These are phyloP conservation scores for Dalbergia cultrata DNA, from an alignment of 306 rosid species.

Conservation along the genomic window DNA sequence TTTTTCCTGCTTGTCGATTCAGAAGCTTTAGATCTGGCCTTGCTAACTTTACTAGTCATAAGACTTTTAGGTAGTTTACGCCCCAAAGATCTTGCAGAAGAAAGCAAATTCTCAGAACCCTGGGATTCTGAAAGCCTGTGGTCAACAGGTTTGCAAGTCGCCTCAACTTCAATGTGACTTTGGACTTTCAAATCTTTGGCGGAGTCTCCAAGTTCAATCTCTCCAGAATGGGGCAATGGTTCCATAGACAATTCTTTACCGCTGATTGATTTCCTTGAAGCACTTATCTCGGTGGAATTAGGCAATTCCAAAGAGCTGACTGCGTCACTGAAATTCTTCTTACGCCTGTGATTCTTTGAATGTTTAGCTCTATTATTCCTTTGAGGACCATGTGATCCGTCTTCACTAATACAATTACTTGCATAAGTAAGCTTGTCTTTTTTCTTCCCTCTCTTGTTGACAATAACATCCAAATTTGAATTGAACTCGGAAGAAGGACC, in stretches of 20 bases:
- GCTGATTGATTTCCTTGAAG: conserved; percentile 55
- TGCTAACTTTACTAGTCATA: conserved; percentile 52
- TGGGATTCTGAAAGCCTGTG: conserved; percentile 53
- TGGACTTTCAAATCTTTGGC: conserved; percentile 52
- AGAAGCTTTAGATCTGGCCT: conserved; percentile 64
- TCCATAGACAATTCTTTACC: conserved; percentile 55
- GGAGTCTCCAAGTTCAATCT: conserved; percentile 51
- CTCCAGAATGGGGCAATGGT: conserved; percentile 54
- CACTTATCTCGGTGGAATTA: conserved; percentile 56
- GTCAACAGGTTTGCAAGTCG: conserved; percentile 47
- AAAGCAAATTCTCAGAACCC: conserved; percentile 45
- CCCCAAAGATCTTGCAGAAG: conserved; percentile 63
- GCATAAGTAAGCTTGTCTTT: conserved; percentile 55
- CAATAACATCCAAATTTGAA: conserved; percentile 53
- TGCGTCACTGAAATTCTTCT: conserved; percentile 49
- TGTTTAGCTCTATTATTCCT: conserved; percentile 58
- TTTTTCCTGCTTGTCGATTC: conserved; percentile 59
- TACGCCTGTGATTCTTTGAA: conserved; percentile 61
- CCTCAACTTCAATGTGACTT: conserved; percentile 50
- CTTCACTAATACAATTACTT: conserved; percentile 49
- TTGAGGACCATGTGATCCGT: conserved; percentile 50
- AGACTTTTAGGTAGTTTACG: conserved; percentile 65
- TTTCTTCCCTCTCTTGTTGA: conserved; percentile 65
- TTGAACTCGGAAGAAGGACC: conserved; percentile 59
- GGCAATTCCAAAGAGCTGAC: conserved; percentile 53